Evolutionary conservation across 352 stramenopile genomes (phyloP).

Genomic region (Pythium plurisporium): DNA sequence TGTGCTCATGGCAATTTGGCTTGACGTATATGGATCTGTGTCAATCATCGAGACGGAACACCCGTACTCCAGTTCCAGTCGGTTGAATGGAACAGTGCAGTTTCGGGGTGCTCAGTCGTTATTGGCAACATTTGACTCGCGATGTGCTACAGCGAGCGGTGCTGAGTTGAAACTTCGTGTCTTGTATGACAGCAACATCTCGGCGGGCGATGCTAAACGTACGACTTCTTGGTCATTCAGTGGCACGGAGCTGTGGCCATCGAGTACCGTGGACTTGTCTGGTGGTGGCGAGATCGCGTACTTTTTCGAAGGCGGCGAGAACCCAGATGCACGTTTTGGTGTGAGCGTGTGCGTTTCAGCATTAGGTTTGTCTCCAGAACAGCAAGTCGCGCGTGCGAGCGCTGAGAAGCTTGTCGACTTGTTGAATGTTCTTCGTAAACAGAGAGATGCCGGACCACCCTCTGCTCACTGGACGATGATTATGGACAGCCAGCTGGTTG

Average conservation of each 20-base stretch:
- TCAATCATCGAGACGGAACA: slow-evolving; percentile 61
- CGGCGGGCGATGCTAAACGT: background rate
- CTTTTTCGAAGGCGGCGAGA: slow-evolving; percentile 52
- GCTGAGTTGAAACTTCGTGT: slow-evolving; percentile 18
- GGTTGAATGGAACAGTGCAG: slow-evolving; percentile 31
- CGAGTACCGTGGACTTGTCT: slow-evolving; percentile 43
- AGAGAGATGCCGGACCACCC: background rate
- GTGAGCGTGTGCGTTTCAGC: slow-evolving; percentile 57
- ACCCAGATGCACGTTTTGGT: slow-evolving; percentile 48
- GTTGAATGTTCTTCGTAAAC: slow-evolving; percentile 10
- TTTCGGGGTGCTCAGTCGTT: slow-evolving; percentile 57
- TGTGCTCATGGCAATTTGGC: slow-evolving; percentile 63
- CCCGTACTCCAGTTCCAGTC: slow-evolving; percentile 36
- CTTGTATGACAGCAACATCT: background rate
- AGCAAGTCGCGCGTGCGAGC: slow-evolving; percentile 51
- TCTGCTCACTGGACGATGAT: slow-evolving; percentile 38
- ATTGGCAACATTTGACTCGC: slow-evolving; percentile 60
- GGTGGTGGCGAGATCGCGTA: slow-evolving; percentile 55
- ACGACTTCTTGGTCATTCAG: slow-evolving; percentile 9
- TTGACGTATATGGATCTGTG: slow-evolving; percentile 68
- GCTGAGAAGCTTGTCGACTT: slow-evolving; percentile 35
- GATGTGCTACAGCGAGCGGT: slow-evolving; percentile 36
- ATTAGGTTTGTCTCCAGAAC: slow-evolving; percentile 52
- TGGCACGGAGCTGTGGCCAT: slow-evolving; percentile 38
- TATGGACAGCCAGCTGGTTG: slow-evolving; percentile 83